A percentile compares a stretch with the other conserved stretches of the same genome.
Conservation (phyloP, 169 alveolate genomes). For the Pseudocohnilembus persalinus region DNA sequence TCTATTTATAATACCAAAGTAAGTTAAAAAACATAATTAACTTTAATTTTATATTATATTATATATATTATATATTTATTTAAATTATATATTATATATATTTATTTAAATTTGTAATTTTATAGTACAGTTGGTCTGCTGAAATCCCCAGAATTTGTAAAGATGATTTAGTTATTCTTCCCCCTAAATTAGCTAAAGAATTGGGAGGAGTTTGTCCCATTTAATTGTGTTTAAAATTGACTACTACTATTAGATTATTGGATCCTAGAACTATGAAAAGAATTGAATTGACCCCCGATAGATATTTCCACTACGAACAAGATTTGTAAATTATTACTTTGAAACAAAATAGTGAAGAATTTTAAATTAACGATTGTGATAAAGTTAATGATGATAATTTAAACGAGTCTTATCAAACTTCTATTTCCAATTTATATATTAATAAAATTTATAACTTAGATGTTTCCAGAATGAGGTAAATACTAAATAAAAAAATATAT, state of each 20-base stretch:
- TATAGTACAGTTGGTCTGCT: conserved; percentile 85
- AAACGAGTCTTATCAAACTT: conserved; percentile 45
- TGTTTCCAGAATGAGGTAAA: conserved; percentile 9
- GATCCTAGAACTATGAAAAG: conserved; percentile 86
- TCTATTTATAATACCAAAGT: conserved; percentile 88
- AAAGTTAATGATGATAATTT: conserved; percentile 52
- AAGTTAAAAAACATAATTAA: too few relatives aligned
- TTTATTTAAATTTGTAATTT: too few relatives aligned
- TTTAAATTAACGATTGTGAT: conserved; percentile 80
- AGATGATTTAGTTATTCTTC: conserved; percentile 95
- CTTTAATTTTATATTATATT: background rate
- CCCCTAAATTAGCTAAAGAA: conserved; percentile 81
- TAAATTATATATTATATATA: too few relatives aligned
- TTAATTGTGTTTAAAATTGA: conserved; percentile 80
- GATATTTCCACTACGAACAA: conserved; percentile 80
- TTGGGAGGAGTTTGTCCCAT: conserved; percentile 93
- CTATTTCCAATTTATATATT: conserved; percentile 30
- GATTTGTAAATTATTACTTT: conserved; percentile 60
- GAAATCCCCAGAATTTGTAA: conserved; percentile 97
- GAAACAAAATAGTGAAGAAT: conserved; percentile 65
- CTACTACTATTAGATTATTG: conserved; percentile 78
- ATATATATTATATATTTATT: too few relatives aligned
- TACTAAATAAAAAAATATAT: too few relatives aligned
- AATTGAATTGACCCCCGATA: conserved; percentile 79
- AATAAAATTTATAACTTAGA: conserved; percentile 27